Evolutionary conservation across 129 eudicot genomes (phyloP), one percentile per base, ranked within the genome.

Genomic region (Escallonia herrerae): DNA sequence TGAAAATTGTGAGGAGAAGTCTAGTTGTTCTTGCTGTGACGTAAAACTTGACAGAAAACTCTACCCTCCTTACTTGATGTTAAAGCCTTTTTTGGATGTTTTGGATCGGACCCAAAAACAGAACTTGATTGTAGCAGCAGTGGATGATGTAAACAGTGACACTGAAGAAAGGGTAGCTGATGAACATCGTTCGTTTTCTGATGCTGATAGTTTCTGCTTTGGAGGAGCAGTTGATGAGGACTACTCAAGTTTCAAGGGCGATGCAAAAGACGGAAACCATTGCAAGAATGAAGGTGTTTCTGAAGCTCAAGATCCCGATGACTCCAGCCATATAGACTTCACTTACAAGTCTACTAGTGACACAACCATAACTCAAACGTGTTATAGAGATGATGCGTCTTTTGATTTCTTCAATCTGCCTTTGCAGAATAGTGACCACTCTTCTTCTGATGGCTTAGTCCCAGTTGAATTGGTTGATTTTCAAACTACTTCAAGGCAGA

Each of bases 401-500:
- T 3, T 64, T 33, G 58, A 39, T 10, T 6, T 40, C 47, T 11
- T 49, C 48, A 65, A 63, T 46, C 40, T 52, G 14, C 37, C 40
- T 50, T 33, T 40, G 15, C 42, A 12, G 33, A 12, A 8, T 39
- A 65, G 44, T 49, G 49, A 50, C 15, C 39, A 2, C 38, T 65
- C 38, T 67, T 78, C 67, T 53, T 71, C 64, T 63, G 81, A 76
- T 66, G 81, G 69, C 15, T 51, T 72, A 40, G 72, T 75, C 13
- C 79, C 80, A 40, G 56, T 75, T 52, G 78, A 78, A 62, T 65
- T 79, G 76, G 65, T 72, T 11, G 72, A 81, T 66, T 61, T 71
- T 43, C 70, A 82, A 58, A 77, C 77, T 38, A 74, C 70, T 60
- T 64, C 63, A 72, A 81, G 79, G 70, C 64, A 14, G 62, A 56